Evolutionary conservation across 352 stramenopile genomes (phyloP).

Genomic region (Phytopythium litorale): DNA sequence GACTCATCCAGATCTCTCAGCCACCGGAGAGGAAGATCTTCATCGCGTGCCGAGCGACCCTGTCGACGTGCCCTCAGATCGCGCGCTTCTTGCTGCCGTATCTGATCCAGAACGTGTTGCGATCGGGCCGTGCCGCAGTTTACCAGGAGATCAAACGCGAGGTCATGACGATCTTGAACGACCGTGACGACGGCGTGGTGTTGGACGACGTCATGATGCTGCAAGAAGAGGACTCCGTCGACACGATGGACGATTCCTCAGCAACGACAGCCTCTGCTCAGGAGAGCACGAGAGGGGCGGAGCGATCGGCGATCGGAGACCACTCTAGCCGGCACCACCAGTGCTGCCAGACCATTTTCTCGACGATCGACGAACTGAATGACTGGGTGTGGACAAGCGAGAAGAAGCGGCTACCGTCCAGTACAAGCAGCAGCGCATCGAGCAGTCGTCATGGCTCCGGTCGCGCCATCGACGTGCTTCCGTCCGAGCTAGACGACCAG

Average conservation of each 20-base stretch:
- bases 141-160: conserved; percentile 77
- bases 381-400: conserved; percentile 86
- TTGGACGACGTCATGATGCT: conserved; percentile 42
- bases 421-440: conserved; percentile 35
- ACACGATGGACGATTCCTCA: conserved; percentile 1
- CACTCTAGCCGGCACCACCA: conserved; percentile 80
- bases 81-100: conserved; percentile 80
- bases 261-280: not conserved
- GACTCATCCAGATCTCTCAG: conserved; percentile 73
- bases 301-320: conserved; percentile 29
- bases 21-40: conserved; percentile 86
- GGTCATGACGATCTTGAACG: conserved; percentile 75
- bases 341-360: conserved; percentile 83
- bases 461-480: conserved; percentile 4
- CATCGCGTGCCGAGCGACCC: conserved; percentile 51
- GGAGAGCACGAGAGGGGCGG: conserved; percentile 3
- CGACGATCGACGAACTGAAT: conserved; percentile 84
- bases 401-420: conserved; percentile 70
- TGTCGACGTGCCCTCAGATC: conserved; percentile 68
- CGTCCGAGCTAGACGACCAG: conserved; percentile 62
- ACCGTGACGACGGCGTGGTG: conserved; percentile 58
- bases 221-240: conserved; percentile 15
- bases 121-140: conserved; percentile 52
- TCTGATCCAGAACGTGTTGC: conserved; percentile 83
- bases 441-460: conserved; percentile 6